Evolutionary conservation across 352 stramenopile genomes (phyloP).

Genomic region (Phytophthora fragariaefolia): DNA sequence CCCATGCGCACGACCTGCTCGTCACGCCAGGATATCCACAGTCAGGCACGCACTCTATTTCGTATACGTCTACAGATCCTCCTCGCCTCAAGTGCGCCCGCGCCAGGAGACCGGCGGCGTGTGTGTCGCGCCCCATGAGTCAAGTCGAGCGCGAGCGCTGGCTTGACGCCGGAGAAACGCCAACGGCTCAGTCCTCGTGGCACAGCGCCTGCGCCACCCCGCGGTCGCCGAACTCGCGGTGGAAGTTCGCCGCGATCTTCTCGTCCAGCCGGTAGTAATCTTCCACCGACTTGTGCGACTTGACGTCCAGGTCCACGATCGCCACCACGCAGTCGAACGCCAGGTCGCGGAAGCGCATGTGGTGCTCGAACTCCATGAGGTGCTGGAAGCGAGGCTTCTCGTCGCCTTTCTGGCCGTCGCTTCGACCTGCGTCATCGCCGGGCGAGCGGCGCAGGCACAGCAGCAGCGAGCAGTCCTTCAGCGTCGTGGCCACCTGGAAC

Average conservation of each 20-base stretch:
- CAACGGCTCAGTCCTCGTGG: slow-evolving; percentile 42
- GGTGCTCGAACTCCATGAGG: slow-evolving; percentile 73
- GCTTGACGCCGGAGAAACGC: slow-evolving; percentile 12
- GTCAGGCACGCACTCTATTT: slow-evolving; percentile 26
- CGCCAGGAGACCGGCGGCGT: background rate
- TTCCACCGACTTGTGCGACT: slow-evolving; percentile 86
- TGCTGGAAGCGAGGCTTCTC: slow-evolving; percentile 61
- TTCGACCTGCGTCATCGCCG: slow-evolving; percentile 24
- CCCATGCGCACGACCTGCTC: slow-evolving; percentile 5
- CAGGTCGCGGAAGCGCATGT: slow-evolving; percentile 64
- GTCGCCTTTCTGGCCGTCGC: slow-evolving; percentile 17
- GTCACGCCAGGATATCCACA: slow-evolving; percentile 14
- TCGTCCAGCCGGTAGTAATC: slow-evolving; percentile 86
- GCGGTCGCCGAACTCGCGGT: slow-evolving; percentile 45
- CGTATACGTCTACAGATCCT: slow-evolving; percentile 5
- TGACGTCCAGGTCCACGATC: slow-evolving; percentile 88
- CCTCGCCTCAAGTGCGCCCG: background rate
- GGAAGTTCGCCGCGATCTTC: slow-evolving; percentile 76
- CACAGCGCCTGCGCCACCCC: slow-evolving; percentile 42
- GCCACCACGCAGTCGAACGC: slow-evolving; percentile 82
- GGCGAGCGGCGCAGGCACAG: slow-evolving; percentile 67
- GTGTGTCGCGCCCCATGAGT: slow-evolving; percentile 16
- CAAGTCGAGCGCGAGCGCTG: slow-evolving; percentile 21
- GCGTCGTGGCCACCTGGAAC: slow-evolving; percentile 84
- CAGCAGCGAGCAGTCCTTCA: slow-evolving; percentile 88